Percentiles rank a stretch among this genome's conserved stretches.
Evolutionary conservation across 1,284 basidiomycete genomes (phyloP).

Genomic region (Grifola frondosa): DNA sequence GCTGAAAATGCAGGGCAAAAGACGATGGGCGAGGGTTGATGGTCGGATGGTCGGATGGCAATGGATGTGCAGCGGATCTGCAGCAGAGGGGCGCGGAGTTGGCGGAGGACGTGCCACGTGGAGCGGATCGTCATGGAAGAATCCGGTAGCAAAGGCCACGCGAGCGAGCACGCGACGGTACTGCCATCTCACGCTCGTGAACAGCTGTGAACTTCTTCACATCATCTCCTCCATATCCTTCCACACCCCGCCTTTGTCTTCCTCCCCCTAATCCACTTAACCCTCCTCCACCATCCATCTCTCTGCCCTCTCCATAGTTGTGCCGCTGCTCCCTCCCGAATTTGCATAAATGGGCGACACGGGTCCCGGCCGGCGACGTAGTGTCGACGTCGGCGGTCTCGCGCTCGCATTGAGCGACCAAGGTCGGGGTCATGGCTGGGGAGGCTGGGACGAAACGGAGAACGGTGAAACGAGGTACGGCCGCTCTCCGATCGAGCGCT

Average conservation of each 20-base stretch:
- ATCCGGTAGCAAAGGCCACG: too few species aligned
- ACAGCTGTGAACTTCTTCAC: too few species aligned
- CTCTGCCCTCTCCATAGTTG: conserved; percentile 3
- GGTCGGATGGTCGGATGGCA: conserved; percentile 4
- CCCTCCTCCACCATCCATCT: neutral
- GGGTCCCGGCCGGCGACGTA: conserved; percentile 49
- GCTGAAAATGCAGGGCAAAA: neutral
- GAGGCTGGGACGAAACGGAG: conserved; percentile 57
- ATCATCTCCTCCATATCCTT: conserved; percentile 7
- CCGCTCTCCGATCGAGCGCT: conserved; percentile 12
- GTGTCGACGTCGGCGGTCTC: conserved; percentile 84
- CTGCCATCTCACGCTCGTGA: conserved; percentile 17
- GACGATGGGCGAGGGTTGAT: conserved; percentile 2
- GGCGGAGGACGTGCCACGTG: too few species aligned
- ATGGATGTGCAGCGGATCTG: conserved; percentile 11
- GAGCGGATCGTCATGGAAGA: conserved; percentile 23
- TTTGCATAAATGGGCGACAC: conserved; percentile 14
- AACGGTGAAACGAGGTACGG: conserved; percentile 59
- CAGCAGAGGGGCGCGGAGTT: neutral
- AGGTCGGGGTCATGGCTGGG: conserved; percentile 71
- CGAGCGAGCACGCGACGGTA: conserved; percentile 10
- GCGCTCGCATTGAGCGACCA: conserved; percentile 70
- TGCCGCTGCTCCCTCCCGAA: neutral
- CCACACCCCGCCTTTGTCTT: conserved; percentile 1
- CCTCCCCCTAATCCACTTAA: neutral